Base-by-base conservation (phyloP, 2,329 filamentous ascomycete genomes). In the Colletotrichum salicis region DNA sequence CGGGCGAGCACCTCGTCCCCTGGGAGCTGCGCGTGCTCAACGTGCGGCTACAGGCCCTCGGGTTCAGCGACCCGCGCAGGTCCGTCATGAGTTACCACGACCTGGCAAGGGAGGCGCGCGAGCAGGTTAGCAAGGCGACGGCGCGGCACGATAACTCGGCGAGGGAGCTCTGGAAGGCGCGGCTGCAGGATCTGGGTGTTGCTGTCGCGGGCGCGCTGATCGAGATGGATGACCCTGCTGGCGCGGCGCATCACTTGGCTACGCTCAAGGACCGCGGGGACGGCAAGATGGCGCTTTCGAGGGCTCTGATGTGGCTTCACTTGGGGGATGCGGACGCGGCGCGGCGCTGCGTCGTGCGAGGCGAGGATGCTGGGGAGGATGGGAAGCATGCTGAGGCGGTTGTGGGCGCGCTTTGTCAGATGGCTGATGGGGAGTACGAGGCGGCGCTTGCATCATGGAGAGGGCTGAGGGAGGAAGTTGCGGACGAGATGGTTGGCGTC, bases 51-150 rank as follows among this genome's bases (percentile, higher is more conserved):
- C 94, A 97, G 76, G 94, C 94, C 0, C 88, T 97, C 57, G 94
- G 94, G 1, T 97, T 96, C 74, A 92, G 92, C 4, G 96, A 99
- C 81, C 90, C 92, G 61, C 88, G 96, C 5, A 88, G 95, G 73
- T 93, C 94, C 4, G 92, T 99, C 69, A 96, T 96, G 87, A 93
- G 93, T 56, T 94, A 97, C 79, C 97, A 97, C 79, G 95, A 97
- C 74, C 87, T 98, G 2, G 95, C 92, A 0, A 84, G 93, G 10
- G 94, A 97, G 80, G 94, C 94, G 2, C 87, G 95, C 22, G 84
- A 85, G 2, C 87, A 88, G 68, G 84, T 94, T 5, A 82, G 84
- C 22, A 85, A 83, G 37, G 86, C 89, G 0, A 78, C 76, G 5
- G 77, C 76, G 12, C 77, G 75, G 37, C 84, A 85, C 51, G 86